phyloP scores from a whole-genome alignment of 352 stramenopile species.

The Phytophthora citricola region DNA sequence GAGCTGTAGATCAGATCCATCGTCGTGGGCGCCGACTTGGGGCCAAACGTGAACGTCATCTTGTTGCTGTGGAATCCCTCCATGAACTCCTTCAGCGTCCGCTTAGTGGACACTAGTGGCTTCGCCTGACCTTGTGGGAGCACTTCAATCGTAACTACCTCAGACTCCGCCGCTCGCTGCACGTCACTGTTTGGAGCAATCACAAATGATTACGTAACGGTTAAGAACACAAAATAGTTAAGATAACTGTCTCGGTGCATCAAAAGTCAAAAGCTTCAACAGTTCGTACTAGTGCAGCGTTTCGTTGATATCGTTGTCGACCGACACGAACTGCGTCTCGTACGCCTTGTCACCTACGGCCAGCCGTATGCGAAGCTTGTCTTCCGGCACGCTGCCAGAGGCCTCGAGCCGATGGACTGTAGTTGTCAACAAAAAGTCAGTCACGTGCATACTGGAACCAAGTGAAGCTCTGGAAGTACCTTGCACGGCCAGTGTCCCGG shows the following conservation, averaged over 20 bases:
- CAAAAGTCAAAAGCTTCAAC: neutral
- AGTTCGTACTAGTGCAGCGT: slow-evolving; percentile 51
- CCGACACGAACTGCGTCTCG: slow-evolving; percentile 31
- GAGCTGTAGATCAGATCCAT: slow-evolving; percentile 36
- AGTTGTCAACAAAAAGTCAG: slow-evolving; percentile 8
- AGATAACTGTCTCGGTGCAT: slow-evolving; percentile 1
- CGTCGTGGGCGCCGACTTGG: slow-evolving; percentile 18
- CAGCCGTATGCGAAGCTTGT: slow-evolving; percentile 36
- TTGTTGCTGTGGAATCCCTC: slow-evolving; percentile 28
- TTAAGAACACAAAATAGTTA: slow-evolving; percentile 19
- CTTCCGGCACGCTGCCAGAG: neutral
- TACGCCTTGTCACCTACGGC: slow-evolving; percentile 31
- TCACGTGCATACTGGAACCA: neutral
- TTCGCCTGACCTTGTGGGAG: slow-evolving; percentile 47
- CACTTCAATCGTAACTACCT: slow-evolving; percentile 56
- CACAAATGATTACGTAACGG: slow-evolving; percentile 19
- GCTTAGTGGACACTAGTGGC: slow-evolving; percentile 41
- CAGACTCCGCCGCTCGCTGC: slow-evolving; percentile 31
- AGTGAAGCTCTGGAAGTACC: slow-evolving; percentile 21
- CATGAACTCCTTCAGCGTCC: slow-evolving; percentile 41
- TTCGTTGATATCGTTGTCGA: slow-evolving; percentile 40
- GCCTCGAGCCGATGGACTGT: slow-evolving; percentile 45
- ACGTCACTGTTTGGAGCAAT: slow-evolving; percentile 41
- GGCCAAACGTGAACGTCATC: slow-evolving; percentile 47
- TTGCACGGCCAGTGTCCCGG: slow-evolving; percentile 49